Base-by-base conservation (phyloP, 768 basidiomycete species). In the Boletus fagicola region DNA sequence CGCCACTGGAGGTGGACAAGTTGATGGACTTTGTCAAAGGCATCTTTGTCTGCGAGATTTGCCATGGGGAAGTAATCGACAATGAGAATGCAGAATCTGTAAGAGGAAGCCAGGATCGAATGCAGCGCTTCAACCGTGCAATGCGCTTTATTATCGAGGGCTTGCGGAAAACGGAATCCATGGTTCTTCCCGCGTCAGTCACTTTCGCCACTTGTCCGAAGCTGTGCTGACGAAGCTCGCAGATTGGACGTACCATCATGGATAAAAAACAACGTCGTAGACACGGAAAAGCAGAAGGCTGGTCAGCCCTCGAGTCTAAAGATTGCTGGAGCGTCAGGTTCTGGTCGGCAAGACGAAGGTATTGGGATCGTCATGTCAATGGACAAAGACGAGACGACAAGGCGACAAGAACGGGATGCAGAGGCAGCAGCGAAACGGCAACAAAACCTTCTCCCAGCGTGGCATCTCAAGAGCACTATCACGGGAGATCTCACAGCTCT, bases 391-490 rank as follows among this genome's bases (percentile, higher is more conserved):
- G 88, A 91, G 72, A 84, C 83, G 62, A 87, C 84, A 18, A 80
- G 84, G 60, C 82, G 83, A 57, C 75, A 79, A 65, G 89, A 92
- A 69, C 79, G 90, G 53, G 90, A 91, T 63, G 84, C 83, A 22
- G 85, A 94, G 71, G 89, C 90, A 1, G 90, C 90, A 56, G 83
- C 87, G 53, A 94, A 94, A 74, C 76, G 92, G 56, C 83, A 88
- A 68, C 94, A 98, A 76, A 98, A 98, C 68, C 83, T 86, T 0
- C 77, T 99, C 45, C 97, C 97, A 1, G 79, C 89, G 13, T 99
- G 97, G 97, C 92, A 97, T 76, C 81, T 94, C 63, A 90, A 92
- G 73, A 95, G 93, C 68, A 99, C 97, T 3, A 93, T 99, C 59
- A 87, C 93, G 4, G 94, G 94, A 10, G 90, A 95, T 62, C 76